Conservation (phyloP, 768 basidiomycete species). For the Podaxis rugospora region DNA sequence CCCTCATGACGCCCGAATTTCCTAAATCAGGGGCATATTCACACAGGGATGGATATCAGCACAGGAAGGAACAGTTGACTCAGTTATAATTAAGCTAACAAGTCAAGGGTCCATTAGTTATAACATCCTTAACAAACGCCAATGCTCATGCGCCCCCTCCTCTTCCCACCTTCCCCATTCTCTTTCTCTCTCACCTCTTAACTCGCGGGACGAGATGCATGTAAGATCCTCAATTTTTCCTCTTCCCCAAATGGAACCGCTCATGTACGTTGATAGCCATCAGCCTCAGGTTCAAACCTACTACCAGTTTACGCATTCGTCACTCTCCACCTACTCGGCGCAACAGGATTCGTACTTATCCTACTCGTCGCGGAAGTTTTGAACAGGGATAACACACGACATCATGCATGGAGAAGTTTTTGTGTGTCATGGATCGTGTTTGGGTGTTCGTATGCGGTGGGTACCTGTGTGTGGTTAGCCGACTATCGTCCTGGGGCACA, state of each 20-base stretch:
- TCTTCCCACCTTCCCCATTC: background rate
- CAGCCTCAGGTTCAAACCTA: background rate
- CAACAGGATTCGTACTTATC: background rate
- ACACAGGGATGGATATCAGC: background rate
- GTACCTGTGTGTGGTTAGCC: background rate
- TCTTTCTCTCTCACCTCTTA: background rate
- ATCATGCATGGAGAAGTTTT: conserved; percentile 4
- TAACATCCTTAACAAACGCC: background rate
- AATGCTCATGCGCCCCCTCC: background rate
- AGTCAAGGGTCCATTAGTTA: no score
- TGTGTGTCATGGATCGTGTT: conserved; percentile 1
- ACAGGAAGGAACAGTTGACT: background rate
- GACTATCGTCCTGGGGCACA: no score
- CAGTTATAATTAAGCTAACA: no score
- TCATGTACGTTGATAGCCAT: background rate
- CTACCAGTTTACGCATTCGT: background rate
- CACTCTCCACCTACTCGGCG: background rate
- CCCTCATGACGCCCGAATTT: no score
- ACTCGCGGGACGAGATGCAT: background rate
- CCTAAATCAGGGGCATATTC: no score
- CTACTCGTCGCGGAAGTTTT: background rate
- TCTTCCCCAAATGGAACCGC: background rate
- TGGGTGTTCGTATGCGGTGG: conserved; percentile 1
- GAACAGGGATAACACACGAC: background rate
- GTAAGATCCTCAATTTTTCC: background rate